Conservation (phyloP, 116 monocot species). For the Phalaenopsis hybrid region DNA sequence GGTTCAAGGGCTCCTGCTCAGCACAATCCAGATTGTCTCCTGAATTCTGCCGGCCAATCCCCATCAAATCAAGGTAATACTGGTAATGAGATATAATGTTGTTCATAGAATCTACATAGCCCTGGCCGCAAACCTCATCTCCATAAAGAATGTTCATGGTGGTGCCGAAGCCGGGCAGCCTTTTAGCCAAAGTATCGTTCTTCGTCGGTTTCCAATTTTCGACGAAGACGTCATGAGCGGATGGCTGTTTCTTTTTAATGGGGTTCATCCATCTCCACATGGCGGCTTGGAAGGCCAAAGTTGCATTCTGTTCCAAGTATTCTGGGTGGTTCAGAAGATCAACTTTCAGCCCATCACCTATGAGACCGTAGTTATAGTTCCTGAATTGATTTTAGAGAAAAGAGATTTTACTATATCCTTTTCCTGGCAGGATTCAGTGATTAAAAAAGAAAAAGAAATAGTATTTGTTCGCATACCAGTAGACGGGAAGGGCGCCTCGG, state of each 20-base stretch:
- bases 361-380: constrained; percentile 3
- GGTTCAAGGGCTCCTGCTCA: constrained; percentile 69
- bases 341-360: constrained; percentile 32
- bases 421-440: too few relatives aligned
- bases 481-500: constrained; percentile 84
- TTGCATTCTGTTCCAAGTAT: constrained; percentile 79
- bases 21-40: constrained; percentile 81
- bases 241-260: constrained; percentile 75
- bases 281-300: constrained; percentile 73
- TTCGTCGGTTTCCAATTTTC: constrained; percentile 88
- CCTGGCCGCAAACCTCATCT: constrained; percentile 63
- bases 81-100: constrained; percentile 81
- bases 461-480: constrained; percentile 71
- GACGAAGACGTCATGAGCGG: constrained; percentile 81
- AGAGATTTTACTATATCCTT: too few relatives aligned
- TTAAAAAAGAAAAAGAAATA: too few relatives aligned
- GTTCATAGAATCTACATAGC: constrained; percentile 70
- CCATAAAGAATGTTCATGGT: constrained; percentile 87
- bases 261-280: constrained; percentile 40
- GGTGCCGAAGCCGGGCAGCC: constrained; percentile 76
- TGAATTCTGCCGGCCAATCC: constrained; percentile 62
- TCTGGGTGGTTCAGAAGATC: constrained; percentile 59
- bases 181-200: constrained; percentile 72
- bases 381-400: constrained; percentile 13
- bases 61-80: constrained; percentile 92